Percentiles rank a stretch among this genome's conserved stretches.
Evolutionary conservation across 202 grass and related monocot species (phyloP).

Genomic region (Eragrostis tef): DNA sequence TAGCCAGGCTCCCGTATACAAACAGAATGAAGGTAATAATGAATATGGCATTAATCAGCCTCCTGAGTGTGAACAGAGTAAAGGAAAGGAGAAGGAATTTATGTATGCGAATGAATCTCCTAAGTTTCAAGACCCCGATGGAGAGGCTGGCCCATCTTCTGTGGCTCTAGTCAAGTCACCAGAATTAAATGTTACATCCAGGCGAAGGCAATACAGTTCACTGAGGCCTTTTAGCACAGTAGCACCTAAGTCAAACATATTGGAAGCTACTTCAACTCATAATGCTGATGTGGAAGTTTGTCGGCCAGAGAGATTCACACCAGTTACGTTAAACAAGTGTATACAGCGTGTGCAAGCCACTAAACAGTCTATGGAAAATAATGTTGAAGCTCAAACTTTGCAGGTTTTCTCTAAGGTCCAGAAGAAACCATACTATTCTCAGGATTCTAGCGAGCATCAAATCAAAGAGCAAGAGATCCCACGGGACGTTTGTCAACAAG

Average conservation of each 20-base stretch:
- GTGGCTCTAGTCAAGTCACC: constrained; percentile 30
- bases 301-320: constrained; percentile 42
- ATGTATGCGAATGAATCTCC: too few species aligned
- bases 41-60: constrained; percentile 41
- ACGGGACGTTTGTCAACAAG: constrained; percentile 31
- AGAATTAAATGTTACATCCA: constrained; percentile 45
- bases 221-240: constrained; percentile 65
- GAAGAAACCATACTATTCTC: constrained; percentile 40
- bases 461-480: constrained; percentile 35
- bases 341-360: constrained; percentile 52
- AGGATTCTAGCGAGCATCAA: constrained; percentile 33
- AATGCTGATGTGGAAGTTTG: constrained; percentile 42
- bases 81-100: constrained; percentile 39
- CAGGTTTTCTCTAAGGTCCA: constrained; percentile 37
- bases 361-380: constrained; percentile 51
- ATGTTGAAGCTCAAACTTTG: constrained; percentile 49
- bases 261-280: constrained; percentile 33
- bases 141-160: constrained; percentile 47
- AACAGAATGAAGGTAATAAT: constrained; percentile 43
- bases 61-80: constrained; percentile 43
- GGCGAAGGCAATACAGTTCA: constrained; percentile 55
- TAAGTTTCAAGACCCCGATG: constrained; percentile 44
- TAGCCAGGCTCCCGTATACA: constrained; percentile 17
- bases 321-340: constrained; percentile 61
- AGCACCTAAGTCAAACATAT: constrained; percentile 42